A percentile compares a stretch with the other conserved stretches of the same genome.
These are phyloP conservation scores for Salix caprea DNA, from an alignment of 345 rosid species.

Conservation along the genomic window DNA sequence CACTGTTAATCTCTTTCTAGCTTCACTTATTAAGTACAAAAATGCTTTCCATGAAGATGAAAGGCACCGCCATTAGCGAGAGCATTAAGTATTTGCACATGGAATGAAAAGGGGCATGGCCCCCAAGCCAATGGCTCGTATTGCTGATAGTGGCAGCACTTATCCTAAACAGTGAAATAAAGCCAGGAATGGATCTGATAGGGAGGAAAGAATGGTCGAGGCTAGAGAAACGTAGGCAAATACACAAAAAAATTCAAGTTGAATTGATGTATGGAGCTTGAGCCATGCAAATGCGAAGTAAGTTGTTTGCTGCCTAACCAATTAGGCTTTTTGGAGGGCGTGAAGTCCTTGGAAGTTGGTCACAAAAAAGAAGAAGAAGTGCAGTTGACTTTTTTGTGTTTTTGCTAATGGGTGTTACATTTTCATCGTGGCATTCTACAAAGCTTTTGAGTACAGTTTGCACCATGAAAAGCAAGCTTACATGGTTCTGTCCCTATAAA, in stretches of 20 bases:
- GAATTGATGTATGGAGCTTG: neutral
- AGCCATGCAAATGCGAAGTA: neutral
- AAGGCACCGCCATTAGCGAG: neutral
- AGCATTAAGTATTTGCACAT: neutral
- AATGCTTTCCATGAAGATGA: neutral
- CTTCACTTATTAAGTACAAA: too few species aligned
- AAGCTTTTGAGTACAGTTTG: conserved; percentile 30
- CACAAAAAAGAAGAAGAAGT: conserved; percentile 6
- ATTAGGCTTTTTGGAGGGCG: neutral
- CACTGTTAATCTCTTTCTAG: neutral
- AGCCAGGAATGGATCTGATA: neutral
- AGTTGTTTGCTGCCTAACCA: neutral
- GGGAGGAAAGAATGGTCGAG: neutral
- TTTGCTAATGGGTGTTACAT: conserved; percentile 20
- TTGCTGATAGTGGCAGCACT: conserved; percentile 5
- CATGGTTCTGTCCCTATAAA: conserved; percentile 25
- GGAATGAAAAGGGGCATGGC: neutral
- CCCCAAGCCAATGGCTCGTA: neutral
- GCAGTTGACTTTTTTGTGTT: conserved; percentile 8
- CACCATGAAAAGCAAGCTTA: conserved; percentile 17
- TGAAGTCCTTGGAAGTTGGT: neutral
- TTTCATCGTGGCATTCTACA: conserved; percentile 14
- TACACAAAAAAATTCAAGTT: neutral
- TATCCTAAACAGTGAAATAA: neutral
- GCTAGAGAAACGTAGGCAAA: neutral